Base-by-base conservation (phyloP, 148 eudicot species). In the Euryodendron excelsum region DNA sequence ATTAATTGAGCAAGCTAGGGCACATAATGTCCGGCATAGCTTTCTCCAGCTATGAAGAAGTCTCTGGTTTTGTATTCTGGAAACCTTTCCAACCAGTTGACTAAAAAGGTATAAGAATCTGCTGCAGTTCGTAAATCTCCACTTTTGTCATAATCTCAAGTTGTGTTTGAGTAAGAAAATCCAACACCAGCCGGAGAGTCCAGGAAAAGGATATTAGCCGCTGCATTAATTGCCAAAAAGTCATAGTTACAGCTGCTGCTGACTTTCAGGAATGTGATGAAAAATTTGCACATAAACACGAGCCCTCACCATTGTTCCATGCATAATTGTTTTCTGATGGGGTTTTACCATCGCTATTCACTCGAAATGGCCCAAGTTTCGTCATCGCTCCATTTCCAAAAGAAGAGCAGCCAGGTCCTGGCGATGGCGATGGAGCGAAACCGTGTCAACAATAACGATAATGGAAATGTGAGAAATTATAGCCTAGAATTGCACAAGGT, bases 341-440 rank as follows among this genome's bases (percentile, higher is more conserved):
- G 0, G 87, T 86, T 73, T 41, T 56, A 0, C 77, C 78, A 60
- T 86, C 87, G 3, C 60, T 27, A 27, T 84, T 86, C 33, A 86
- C 87, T 50, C 85, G 62, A 69, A 86, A 86, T 15, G 89, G 89
- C 25, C 89, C 87, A 41, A 84, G 83, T 60, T 86, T 85, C 56
- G 61, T 70, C 81, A 84, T 76, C 45, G 89, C 89, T 77, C 89
- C 87, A 33, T n/a, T n/a, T n/a, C 18, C 2, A 55, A 85, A 87
- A 9, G 87, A 81, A 56, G 87, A 84, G 79, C 87, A 84, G 5
- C 87, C 87, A 62, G 87, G 87, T 28, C 87, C 87, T 69, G 20
- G 23, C 23, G 41, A 66, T n/a, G n/a, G n/a, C n/a, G n/a, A 66
- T n/a, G n/a, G n/a, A n/a, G 6, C n/a, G 34, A 37, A 37, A 66